Base-by-base conservation (phyloP, 306 rosid species). In the Dryas drummondii region DNA sequence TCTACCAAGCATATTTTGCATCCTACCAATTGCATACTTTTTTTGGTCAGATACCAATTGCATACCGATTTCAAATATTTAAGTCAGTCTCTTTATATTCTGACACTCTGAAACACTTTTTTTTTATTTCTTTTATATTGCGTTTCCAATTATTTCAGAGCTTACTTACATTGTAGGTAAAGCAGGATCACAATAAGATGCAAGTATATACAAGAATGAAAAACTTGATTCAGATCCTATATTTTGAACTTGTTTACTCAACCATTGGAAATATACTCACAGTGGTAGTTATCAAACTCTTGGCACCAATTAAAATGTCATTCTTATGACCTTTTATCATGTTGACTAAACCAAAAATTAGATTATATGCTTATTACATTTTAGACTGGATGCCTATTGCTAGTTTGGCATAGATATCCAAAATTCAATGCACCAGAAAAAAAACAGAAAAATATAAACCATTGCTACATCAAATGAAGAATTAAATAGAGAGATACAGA, bases 401-500 rank as follows among this genome's bases (percentile, higher is more conserved):
- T 16, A 40, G 48, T n/a, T 64, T 44, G 68, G 26, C 12, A 6
- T 11, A 10, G 47, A n/a, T 65, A 65, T 65, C 37, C 37, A 32
- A 14, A 57, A 56, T 16, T 71, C 15, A 46, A 17, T 48, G 45
- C 11, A 47, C 57, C 58, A 32, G 16, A 59, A 77, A 48, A 22
- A 22, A 22, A 22, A 22, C 22, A 22, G 37, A 45, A 50, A 47
- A 49, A 60, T 50, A 37, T 69, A 47, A 73, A 50, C 52, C 79
- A 16, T 72, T 54, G 54, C 15, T 74, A 60, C 77, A 85, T 78
- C 79, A 76, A 71, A 74, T 74, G 72, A 84, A 82, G 82, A 81
- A 75, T 46, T 52, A 12, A 63, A 55, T 10, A 73, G 67, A 74
- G 16, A 74, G 70, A 70, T 66, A 53, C 80, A 82, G 73, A 32